Conservation (phyloP, 257 asterid species). For the Ocimum tenuiflorum region DNA sequence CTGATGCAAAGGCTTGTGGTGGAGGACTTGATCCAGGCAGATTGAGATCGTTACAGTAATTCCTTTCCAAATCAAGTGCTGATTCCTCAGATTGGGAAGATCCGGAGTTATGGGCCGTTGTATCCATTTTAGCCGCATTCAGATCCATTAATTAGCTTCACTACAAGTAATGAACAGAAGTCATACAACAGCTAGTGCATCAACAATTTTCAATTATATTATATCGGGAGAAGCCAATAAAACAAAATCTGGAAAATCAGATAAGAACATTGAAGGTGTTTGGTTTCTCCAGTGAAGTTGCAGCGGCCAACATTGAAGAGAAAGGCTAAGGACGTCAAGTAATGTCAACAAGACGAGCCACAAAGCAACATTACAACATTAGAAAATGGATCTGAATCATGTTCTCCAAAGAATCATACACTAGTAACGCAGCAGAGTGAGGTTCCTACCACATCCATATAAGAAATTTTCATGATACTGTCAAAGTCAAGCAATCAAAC, state of each 20-base stretch:
- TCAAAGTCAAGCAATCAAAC: slow-evolving; percentile 15
- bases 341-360: neutral
- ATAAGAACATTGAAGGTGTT: neutral
- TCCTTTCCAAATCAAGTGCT: slow-evolving; percentile 66
- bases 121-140: slow-evolving; percentile 46
- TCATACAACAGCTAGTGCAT: slow-evolving; percentile 3
- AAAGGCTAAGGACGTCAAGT: neutral
- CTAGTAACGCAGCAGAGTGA: neutral
- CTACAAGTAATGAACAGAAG: slow-evolving; percentile 25
- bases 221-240: neutral
- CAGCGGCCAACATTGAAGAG: neutral
- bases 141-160: slow-evolving; percentile 40
- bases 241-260: slow-evolving; percentile 9
- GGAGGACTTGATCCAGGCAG: slow-evolving; percentile 50
- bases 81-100: slow-evolving; percentile 76
- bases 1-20: slow-evolving; percentile 61
- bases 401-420: neutral
- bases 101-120: slow-evolving; percentile 55
- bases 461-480: slow-evolving; percentile 12
- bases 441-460: slow-evolving; percentile 13
- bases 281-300: neutral
- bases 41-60: slow-evolving; percentile 39
- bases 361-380: neutral
- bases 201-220: neutral
- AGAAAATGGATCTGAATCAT: neutral